Conservation (phyloP, 106 monocot species). For the Phalaenopsis aphrodite region DNA sequence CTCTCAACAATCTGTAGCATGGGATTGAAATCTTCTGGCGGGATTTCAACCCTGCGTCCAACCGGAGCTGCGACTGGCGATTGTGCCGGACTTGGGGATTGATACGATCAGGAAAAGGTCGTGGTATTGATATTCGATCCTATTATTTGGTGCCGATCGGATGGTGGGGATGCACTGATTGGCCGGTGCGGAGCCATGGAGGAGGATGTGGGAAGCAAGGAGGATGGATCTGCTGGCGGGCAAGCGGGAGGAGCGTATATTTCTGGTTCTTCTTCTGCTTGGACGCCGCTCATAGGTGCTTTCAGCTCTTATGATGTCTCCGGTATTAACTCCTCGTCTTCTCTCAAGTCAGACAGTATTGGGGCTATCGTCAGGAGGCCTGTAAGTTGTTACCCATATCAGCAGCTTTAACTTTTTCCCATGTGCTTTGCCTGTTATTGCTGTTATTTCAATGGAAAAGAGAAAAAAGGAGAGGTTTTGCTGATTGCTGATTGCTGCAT, state of each 20-base stretch:
- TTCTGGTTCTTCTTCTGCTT: slow-evolving; percentile 1
- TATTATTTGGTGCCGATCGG: slow-evolving; percentile 4
- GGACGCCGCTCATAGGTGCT: slow-evolving; percentile 13
- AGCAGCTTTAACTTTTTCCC: not conserved
- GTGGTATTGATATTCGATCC: slow-evolving; percentile 3
- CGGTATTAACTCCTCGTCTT: slow-evolving; percentile 1
- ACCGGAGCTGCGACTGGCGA: not conserved
- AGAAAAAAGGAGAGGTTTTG: not conserved
- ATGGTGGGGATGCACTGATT: slow-evolving; percentile 1
- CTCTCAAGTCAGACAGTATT: slow-evolving; percentile 4
- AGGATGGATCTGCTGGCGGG: slow-evolving; percentile 18
- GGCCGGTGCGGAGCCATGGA: slow-evolving; percentile 8
- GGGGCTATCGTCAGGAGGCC: slow-evolving; percentile 24
- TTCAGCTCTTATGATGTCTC: slow-evolving; percentile 12
- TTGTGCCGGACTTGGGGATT: not conserved
- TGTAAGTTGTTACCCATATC: slow-evolving; percentile 18
- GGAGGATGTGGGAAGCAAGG: slow-evolving; percentile 2
- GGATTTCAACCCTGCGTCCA: not conserved
- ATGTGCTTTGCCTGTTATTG: not conserved
- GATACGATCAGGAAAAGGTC: not conserved
- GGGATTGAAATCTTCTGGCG: slow-evolving; percentile 2
- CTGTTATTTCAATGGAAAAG: not conserved
- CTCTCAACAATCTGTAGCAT: not conserved
- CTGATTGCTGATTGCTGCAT: not conserved
- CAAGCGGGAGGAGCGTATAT: not conserved